A percentile compares a stretch with the other conserved stretches of the same genome.
phyloP scores from a whole-genome alignment of 257 asterid genomes.

The Penstemon davidsonii region DNA sequence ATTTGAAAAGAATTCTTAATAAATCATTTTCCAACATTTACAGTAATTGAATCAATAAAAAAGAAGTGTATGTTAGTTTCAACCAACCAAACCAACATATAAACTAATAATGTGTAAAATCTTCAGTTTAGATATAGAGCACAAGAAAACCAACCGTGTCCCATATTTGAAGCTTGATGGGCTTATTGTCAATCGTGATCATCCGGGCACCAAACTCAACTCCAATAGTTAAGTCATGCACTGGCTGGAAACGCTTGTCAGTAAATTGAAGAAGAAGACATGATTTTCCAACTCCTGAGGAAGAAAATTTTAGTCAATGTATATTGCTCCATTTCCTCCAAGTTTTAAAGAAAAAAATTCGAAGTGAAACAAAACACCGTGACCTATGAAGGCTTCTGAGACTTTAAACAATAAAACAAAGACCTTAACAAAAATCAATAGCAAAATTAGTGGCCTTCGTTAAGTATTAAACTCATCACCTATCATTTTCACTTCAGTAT shows the following conservation, averaged over 20 bases:
- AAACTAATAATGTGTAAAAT: conserved; percentile 10
- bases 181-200: conserved; percentile 59
- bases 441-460: neutral
- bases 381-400: neutral
- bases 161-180: conserved; percentile 61
- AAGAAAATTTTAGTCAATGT: conserved; percentile 5
- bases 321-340: neutral
- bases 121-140: neutral
- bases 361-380: neutral
- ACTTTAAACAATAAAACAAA: neutral
- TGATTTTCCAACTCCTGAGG: conserved; percentile 60
- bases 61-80: neutral
- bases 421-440: neutral
- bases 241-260: conserved; percentile 67
- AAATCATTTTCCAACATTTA: conserved; percentile 6
- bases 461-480: neutral
- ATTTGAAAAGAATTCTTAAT: neutral
- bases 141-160: conserved; percentile 45
- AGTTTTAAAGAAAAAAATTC: neutral
- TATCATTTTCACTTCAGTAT: too few species aligned
- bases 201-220: conserved; percentile 63
- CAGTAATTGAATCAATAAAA: conserved; percentile 7
- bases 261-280: conserved; percentile 63
- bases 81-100: neutral
- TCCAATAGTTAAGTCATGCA: conserved; percentile 62